Conservation (phyloP, 306 rosid species). For the Geum urbanum region DNA sequence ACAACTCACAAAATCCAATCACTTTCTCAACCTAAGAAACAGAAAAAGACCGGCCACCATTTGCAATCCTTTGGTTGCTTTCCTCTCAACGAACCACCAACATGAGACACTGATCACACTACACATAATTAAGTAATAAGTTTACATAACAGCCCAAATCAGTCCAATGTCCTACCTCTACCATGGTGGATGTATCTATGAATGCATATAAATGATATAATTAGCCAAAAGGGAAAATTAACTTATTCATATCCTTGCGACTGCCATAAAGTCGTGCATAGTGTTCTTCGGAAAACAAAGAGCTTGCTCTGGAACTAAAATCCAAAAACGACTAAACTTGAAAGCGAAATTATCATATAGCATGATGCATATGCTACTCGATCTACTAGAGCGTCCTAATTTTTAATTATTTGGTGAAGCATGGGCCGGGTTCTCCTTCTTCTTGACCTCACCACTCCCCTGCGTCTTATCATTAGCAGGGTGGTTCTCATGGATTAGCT, state of each 20-base stretch:
- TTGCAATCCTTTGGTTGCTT: no score
- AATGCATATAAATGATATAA: no score
- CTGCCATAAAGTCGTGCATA: background rate
- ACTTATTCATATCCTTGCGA: background rate
- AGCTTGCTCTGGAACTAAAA: background rate
- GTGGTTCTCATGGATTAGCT: constrained; percentile 54
- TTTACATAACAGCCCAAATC: no score
- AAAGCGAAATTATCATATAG: background rate
- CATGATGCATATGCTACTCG: background rate
- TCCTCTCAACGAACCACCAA: no score
- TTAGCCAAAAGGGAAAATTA: no score
- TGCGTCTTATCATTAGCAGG: constrained; percentile 80
- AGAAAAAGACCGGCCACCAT: no score
- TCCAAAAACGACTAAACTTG: background rate
- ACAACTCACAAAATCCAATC: no score
- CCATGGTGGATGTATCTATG: no score
- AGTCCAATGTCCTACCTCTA: no score
- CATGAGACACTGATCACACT: no score
- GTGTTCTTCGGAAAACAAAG: background rate
- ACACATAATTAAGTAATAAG: no score
- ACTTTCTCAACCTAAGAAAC: no score
- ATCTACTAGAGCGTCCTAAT: background rate
- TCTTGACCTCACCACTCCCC: constrained; percentile 92
- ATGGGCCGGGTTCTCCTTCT: constrained; percentile 65
- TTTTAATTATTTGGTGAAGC: background rate